Percentiles rank a stretch among this genome's conserved stretches.
Conservation (phyloP, 163 green algal species). For the Trebouxiophyceae sp. region DNA sequence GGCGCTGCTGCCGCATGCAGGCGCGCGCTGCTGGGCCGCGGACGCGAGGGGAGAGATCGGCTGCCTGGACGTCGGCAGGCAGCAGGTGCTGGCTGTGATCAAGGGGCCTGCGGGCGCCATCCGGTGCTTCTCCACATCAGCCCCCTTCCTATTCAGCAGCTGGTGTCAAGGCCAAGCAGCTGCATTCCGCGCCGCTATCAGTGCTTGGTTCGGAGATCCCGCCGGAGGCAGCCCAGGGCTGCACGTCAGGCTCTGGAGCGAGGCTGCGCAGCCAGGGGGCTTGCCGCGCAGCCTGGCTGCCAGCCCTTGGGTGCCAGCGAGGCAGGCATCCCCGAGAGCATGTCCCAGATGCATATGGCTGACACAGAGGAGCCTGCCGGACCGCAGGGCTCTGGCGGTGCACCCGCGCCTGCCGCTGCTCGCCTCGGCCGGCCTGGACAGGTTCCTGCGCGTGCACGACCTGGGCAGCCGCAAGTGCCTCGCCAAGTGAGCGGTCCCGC, state of each 20-base stretch:
- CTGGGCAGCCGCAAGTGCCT: conserved; percentile 26
- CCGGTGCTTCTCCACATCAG: background rate
- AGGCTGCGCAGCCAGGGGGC: too few species aligned
- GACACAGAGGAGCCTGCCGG: too few species aligned
- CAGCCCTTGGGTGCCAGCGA: too few species aligned
- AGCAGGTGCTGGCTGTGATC: conserved; percentile 56
- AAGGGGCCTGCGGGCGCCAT: conserved; percentile 52
- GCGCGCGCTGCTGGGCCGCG: conserved; percentile 47
- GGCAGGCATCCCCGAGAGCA: too few species aligned
- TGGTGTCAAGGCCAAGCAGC: too few species aligned
- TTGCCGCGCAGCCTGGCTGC: too few species aligned
- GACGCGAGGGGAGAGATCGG: conserved; percentile 49
- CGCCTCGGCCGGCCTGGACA: conserved; percentile 60
- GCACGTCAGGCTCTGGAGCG: too few species aligned
- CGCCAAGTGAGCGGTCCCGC: conserved; percentile 20
- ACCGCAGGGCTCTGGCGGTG: conserved; percentile 32
- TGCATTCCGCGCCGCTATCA: too few species aligned
- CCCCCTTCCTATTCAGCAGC: too few species aligned
- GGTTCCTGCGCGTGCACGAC: conserved; percentile 56
- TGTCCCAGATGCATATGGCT: too few species aligned
- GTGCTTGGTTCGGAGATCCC: too few species aligned
- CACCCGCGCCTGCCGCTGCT: conserved; percentile 43
- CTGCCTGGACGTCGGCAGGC: background rate
- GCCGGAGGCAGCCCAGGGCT: too few species aligned
- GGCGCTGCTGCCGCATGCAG: conserved; percentile 10